Evolutionary conservation across 495 filamentous ascomycete species (phyloP).

Genomic region (Trichoderma parareesei): DNA sequence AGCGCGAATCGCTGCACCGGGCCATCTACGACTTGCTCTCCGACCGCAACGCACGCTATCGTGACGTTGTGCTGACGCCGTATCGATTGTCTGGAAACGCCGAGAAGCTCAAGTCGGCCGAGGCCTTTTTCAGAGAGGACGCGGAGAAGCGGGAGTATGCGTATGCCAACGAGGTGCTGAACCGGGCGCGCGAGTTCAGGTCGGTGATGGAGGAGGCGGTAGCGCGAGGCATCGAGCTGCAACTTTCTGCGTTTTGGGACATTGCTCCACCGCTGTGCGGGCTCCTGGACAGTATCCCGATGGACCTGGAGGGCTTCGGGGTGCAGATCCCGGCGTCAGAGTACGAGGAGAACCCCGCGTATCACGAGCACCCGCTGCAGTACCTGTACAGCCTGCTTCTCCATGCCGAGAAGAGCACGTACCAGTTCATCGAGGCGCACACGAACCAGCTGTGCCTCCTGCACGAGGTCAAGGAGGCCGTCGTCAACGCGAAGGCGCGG

Average conservation of each 20-base stretch:
- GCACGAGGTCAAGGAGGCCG: conserved; percentile 82
- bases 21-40: conserved; percentile 76
- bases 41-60: conserved; percentile 79
- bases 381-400: conserved; percentile 77
- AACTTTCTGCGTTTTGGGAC: conserved; percentile 93
- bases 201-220: conserved; percentile 79
- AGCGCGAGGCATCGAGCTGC: conserved; percentile 77
- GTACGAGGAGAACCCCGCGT: conserved; percentile 76
- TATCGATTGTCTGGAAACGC: conserved; percentile 62
- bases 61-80: conserved; percentile 68
- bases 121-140: conserved; percentile 75
- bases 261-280: conserved; percentile 76
- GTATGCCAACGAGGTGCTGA: conserved; percentile 56
- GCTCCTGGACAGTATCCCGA: conserved; percentile 66
- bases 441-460: conserved; percentile 86
- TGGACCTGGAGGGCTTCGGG: conserved; percentile 35
- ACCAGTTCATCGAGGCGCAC: conserved; percentile 94
- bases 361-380: conserved; percentile 69
- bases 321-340: conserved; percentile 70
- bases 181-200: conserved; percentile 70
- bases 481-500: conserved; percentile 53
- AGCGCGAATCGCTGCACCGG: conserved; percentile 74
- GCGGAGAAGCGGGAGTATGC: conserved; percentile 55
- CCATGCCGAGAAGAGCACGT: conserved; percentile 83
- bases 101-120: conserved; percentile 67